Evolutionary conservation across 257 asterid species (phyloP).

Genomic region (Solanum neorickii): DNA sequence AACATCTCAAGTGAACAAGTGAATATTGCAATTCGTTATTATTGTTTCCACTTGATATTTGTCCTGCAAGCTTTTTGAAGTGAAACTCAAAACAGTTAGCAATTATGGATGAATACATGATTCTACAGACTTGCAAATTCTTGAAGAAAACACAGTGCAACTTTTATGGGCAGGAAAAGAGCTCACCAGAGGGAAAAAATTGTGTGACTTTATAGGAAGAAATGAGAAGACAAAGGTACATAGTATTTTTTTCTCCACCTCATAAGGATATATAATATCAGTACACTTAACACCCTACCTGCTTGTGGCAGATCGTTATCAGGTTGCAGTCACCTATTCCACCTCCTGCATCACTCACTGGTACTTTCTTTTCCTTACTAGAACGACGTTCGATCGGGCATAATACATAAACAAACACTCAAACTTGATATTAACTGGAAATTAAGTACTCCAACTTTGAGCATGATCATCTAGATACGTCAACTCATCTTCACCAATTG

Average conservation of each 20-base stretch:
- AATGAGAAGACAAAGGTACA: constrained; percentile 28
- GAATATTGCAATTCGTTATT: too few relatives aligned
- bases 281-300: background rate
- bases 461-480: background rate
- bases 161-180: constrained; percentile 24
- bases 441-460: background rate
- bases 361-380: background rate
- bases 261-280: background rate
- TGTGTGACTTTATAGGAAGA: constrained; percentile 17
- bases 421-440: background rate
- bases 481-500: background rate
- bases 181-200: constrained; percentile 8
- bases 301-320: constrained; percentile 10
- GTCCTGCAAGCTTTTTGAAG: background rate
- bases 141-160: constrained; percentile 5
- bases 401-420: background rate
- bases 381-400: background rate
- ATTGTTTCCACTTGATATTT: background rate
- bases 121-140: constrained; percentile 8
- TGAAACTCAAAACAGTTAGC: background rate
- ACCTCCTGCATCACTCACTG: background rate
- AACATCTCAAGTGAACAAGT: background rate
- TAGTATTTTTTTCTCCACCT: background rate
- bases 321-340: constrained; percentile 3
- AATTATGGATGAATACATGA: background rate